Evolutionary conservation across 2,329 filamentous ascomycete genomes (phyloP), one percentile per base, ranked within the genome.

Genomic region (Botrytis cinerea): DNA sequence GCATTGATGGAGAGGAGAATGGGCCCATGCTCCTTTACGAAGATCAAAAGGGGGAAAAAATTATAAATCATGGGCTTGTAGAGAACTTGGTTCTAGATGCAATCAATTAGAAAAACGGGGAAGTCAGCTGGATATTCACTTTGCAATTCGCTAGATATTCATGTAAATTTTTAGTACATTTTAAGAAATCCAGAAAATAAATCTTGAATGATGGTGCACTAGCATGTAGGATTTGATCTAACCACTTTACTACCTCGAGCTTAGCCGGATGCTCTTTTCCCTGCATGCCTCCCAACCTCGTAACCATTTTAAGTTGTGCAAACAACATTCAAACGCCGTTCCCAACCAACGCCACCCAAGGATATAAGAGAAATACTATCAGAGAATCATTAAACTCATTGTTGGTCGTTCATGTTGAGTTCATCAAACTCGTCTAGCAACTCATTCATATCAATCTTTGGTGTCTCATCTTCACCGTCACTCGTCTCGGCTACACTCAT

Each of bases 341-440:
- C 48, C 61, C 25, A 67, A 63, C 38, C 22, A 72, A 72, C 70
- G 70, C 70, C 70, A 43, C 48, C 61, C 70, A 69, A 72, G 61
- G 61, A 72, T 72, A 67, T 67, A 67, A 72, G 57, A 72, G 62
- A 64, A 45, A n/a, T 51, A 18, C 61, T 46, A 28, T 67, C 46
- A 72, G 62, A 75, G 40, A 66, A 62, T 38, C 12, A n/a, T 35
- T 59, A 43, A 73, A 66, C 38, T 70, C 72, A 74, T 45, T 75
- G 51, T 43, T 75, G 72, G 77, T 80, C 79, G 35, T 79, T 60
- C 72, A 97, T 90, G 63, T 88, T 90, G 81, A 97, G 88, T 80
- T 97, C 95, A 80, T 97, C 94, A 85, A 98, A 94, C 82, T 97
- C 95, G 81, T 98, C 95, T 80, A 97, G 86, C 80, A 98, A 83